Conservation (phyloP, 495 filamentous ascomycete species). For the Bryoglossum gracile region DNA sequence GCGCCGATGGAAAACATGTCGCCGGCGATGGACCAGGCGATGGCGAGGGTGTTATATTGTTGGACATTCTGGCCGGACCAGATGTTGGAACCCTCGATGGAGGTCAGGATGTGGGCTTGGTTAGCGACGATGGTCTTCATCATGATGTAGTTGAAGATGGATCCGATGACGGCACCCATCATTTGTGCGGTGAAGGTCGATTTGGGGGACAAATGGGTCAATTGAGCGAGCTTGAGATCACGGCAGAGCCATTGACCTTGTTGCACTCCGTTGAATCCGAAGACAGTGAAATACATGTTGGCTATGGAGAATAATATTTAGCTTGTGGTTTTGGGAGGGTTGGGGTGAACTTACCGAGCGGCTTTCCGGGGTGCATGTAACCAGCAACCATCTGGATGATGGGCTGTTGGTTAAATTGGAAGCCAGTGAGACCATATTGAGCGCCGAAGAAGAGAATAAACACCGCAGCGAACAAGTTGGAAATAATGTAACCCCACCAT, state of each 20-base stretch:
- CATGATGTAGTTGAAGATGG: constrained; percentile 41
- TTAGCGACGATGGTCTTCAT: constrained; percentile 37
- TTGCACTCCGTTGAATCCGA: constrained; percentile 31
- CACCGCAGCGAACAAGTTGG: background rate
- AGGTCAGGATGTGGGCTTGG: constrained; percentile 31
- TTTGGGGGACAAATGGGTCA: constrained; percentile 30
- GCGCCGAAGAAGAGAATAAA: constrained; percentile 26
- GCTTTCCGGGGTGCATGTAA: constrained; percentile 37
- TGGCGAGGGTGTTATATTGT: constrained; percentile 31
- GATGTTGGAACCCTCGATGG: constrained; percentile 35
- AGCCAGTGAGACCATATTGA: background rate
- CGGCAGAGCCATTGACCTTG: constrained; percentile 31
- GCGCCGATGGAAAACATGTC: constrained; percentile 34
- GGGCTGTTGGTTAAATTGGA: constrained; percentile 26
- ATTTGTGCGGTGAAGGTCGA: constrained; percentile 40
- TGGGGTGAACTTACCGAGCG: constrained; percentile 29
- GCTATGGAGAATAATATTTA: constrained; percentile 20
- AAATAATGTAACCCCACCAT: constrained; percentile 47
- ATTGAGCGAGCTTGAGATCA: constrained; percentile 37
- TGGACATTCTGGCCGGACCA: constrained; percentile 46
- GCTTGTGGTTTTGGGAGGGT: background rate
- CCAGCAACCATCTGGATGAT: constrained; percentile 34
- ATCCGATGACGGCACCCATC: constrained; percentile 39
- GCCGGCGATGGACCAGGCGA: constrained; percentile 37
- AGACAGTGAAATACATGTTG: constrained; percentile 46